These are phyloP conservation scores for Cladorrhinum sp. DNA, from an alignment of 2,329 filamentous ascomycete genomes.

Conservation along the genomic window DNA sequence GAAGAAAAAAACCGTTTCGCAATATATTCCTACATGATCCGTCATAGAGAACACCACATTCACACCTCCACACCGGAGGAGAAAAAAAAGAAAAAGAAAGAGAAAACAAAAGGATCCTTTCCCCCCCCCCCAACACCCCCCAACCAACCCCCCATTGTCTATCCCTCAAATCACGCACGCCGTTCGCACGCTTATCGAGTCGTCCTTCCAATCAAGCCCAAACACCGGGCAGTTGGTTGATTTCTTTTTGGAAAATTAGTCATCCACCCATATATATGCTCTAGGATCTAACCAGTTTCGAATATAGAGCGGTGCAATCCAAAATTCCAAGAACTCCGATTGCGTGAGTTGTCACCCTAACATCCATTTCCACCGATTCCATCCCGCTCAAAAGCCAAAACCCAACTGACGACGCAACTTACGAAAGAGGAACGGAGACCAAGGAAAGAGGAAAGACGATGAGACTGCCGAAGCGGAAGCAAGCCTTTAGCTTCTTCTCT, in stretches of 20 bases:
- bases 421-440: conserved; percentile 1
- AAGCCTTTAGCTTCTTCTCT: conserved; percentile 24
- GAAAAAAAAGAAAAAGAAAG: not conserved
- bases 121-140: not conserved
- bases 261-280: not conserved
- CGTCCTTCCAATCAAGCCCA: not conserved
- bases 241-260: not conserved
- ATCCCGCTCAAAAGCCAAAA: conserved; percentile 1
- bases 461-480: not conserved
- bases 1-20: conserved; percentile 1
- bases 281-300: not conserved
- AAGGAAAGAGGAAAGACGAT: not conserved
- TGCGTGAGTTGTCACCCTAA: not conserved
- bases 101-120: not conserved
- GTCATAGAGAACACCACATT: conserved; percentile 11
- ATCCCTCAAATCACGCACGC: not conserved
- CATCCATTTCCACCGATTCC: not conserved
- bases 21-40: conserved; percentile 30
- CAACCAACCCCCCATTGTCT: conserved; percentile 2
- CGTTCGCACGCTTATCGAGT: not conserved
- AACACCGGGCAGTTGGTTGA: not conserved
- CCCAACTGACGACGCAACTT: not conserved
- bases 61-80: not conserved
- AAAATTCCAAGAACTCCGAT: not conserved
- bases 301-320: not conserved